Base-by-base conservation (phyloP, 345 rosid species). In the Lepidium sativum region DNA sequence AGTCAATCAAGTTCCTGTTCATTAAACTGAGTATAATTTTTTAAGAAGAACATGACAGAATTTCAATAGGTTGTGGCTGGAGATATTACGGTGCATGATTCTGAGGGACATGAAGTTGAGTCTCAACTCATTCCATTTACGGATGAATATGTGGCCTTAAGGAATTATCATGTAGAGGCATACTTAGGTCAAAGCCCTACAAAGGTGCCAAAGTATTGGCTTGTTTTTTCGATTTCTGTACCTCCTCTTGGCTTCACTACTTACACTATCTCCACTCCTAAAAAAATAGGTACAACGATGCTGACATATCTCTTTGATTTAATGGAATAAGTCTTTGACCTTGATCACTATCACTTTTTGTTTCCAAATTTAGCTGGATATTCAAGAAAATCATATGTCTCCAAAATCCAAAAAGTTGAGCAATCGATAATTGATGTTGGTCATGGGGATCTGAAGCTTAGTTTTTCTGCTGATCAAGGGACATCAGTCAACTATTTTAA, bases 241-340 rank as follows among this genome's bases (percentile, higher is more conserved):
- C 96, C 97, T 70, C 90, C 99, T 51, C 87, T 94, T 59, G 99
- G 97, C 63, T 94, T 86, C 85, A 85, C 75, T 76, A 88, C 95
- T 47, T 94, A 90, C 75, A 69, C 78, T 42, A 75, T 94, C 73
- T 86, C 91, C 43, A 70, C 66, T 68, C 77, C 87, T 69, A 77
- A 79, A 79, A 76, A 37, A 47, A 21, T 82, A 87, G 96, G 97
- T 90, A 77, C 34, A 64, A 15, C 66, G 51, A 4, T 48, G 12
- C 33, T 40, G 62, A 57, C 59, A 13, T 68, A 38, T 27, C 65
- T 42, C 43, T 59, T 31, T 77, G 31, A 47, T 68, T 35, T 50
- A 55, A 20, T 45, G 32, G 65, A 40, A 40, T 52, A 77, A 38
- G 51, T 27, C 52, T 37, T 60, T 77, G 63, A 10, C 13, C 50